Conservation (phyloP, 495 filamentous ascomycete species). For the Xylaria telfairii region DNA sequence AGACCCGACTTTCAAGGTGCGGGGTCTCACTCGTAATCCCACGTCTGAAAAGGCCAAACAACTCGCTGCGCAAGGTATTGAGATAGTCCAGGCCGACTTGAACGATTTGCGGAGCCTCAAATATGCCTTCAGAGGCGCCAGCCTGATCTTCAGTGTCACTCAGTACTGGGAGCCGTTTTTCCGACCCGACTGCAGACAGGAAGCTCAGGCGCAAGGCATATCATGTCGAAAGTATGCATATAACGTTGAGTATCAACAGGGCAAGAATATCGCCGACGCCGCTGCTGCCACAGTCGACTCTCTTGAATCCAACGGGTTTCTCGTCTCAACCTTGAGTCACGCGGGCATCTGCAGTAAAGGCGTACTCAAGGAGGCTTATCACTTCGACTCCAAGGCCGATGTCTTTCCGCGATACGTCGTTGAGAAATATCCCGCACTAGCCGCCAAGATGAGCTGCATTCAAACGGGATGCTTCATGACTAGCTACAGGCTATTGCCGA, state of each 20-base stretch:
- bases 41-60: constrained; percentile 43
- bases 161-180: constrained; percentile 58
- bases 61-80: constrained; percentile 47
- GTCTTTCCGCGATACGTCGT: constrained; percentile 3
- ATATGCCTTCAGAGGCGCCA: constrained; percentile 51
- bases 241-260: constrained; percentile 8
- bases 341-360: not conserved
- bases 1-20: constrained; percentile 43
- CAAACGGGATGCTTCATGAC: constrained; percentile 7
- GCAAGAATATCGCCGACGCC: constrained; percentile 2
- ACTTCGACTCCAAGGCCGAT: constrained; percentile 13
- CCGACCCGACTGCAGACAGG: constrained; percentile 6
- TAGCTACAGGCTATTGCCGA: constrained; percentile 5
- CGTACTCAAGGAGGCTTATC: constrained; percentile 2
- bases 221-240: constrained; percentile 13
- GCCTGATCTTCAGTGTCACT: constrained; percentile 57
- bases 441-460: constrained; percentile 10
- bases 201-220: constrained; percentile 9
- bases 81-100: constrained; percentile 52
- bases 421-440: constrained; percentile 7
- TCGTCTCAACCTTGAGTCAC: constrained; percentile 7
- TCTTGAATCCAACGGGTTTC: not conserved
- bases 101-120: constrained; percentile 47
- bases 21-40: constrained; percentile 57
- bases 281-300: not conserved